phyloP scores from a whole-genome alignment of 352 stramenopile genomes.

The Pythium chondricola region DNA sequence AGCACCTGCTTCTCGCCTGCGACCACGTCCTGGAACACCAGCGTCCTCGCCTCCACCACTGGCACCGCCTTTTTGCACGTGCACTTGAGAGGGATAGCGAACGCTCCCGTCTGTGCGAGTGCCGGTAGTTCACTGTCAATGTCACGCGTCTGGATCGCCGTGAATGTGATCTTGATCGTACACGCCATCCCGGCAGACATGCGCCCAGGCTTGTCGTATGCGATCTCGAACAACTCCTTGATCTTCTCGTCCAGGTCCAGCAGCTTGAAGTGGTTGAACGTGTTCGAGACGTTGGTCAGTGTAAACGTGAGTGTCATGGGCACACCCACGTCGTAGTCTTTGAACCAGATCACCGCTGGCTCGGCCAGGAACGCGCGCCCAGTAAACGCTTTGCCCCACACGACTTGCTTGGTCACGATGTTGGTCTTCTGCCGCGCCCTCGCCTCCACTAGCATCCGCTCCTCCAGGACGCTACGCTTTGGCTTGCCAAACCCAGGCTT shows the following conservation, averaged over 20 bases:
- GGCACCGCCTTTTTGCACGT: constrained; percentile 80
- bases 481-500: constrained; percentile 38
- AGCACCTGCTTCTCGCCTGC: constrained; percentile 67
- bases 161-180: constrained; percentile 65
- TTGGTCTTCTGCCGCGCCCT: constrained; percentile 45
- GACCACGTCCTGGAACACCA: constrained; percentile 71
- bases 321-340: constrained; percentile 84
- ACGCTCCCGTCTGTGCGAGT: constrained; percentile 71
- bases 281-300: constrained; percentile 90
- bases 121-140: constrained; percentile 57
- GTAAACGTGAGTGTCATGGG: constrained; percentile 55
- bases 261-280: constrained; percentile 90
- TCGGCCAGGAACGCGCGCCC: constrained; percentile 78
- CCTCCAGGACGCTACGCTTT: constrained; percentile 56
- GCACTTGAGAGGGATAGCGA: constrained; percentile 74
- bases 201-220: constrained; percentile 78
- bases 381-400: constrained; percentile 77
- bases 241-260: constrained; percentile 65
- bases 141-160: constrained; percentile 47
- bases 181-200: constrained; percentile 89
- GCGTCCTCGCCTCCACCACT: constrained; percentile 24
- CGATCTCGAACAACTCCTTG: constrained; percentile 84
- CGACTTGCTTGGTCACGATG: constrained; percentile 60
- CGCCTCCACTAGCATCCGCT: constrained; percentile 39
- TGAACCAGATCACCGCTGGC: constrained; percentile 78